Evolutionary conservation across 371 early-diverging fungal species (phyloP).

Genomic region (Smittium mucronatum): DNA sequence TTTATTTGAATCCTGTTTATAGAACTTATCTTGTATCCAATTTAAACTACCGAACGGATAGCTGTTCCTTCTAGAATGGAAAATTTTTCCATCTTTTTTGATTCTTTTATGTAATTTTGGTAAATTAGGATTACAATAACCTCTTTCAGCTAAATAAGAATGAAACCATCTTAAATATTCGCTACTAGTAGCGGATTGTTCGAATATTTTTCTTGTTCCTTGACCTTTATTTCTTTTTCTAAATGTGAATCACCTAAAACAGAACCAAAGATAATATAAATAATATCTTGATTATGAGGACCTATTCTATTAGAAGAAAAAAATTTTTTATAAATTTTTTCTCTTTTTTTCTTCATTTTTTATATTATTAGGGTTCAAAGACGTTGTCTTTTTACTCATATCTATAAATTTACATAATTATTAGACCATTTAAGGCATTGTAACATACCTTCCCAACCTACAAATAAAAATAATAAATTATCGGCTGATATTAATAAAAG

Average conservation of each 20-base stretch:
- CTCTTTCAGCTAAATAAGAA: slow-evolving; percentile 12
- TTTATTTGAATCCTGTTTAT: slow-evolving; percentile 15
- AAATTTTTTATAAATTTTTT: slow-evolving; percentile 14
- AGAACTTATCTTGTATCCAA: slow-evolving; percentile 24
- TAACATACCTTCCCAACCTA: slow-evolving; percentile 37
- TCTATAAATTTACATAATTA: slow-evolving; percentile 15
- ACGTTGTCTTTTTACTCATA: neutral
- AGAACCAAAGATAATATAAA: slow-evolving; percentile 19
- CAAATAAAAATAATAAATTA: slow-evolving; percentile 47
- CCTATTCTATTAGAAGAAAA: slow-evolving; percentile 19
- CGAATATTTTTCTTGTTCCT: slow-evolving; percentile 18
- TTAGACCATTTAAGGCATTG: slow-evolving; percentile 18
- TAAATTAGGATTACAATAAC: slow-evolving; percentile 13
- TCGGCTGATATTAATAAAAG: slow-evolving; percentile 48
- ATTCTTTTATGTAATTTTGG: slow-evolving; percentile 9
- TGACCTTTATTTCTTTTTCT: slow-evolving; percentile 19
- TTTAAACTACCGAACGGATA: slow-evolving; percentile 23
- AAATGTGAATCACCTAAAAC: slow-evolving; percentile 23
- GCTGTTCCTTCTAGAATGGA: slow-evolving; percentile 22
- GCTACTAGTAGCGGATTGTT: slow-evolving; percentile 13
- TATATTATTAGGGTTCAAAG: slow-evolving; percentile 1
- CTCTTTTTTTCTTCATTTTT: slow-evolving; percentile 1
- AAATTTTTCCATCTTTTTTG: slow-evolving; percentile 14
- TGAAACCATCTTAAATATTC: slow-evolving; percentile 15
- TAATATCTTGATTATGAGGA: slow-evolving; percentile 20